Percentiles rank a stretch among this genome's conserved stretches.
phyloP scores from a whole-genome alignment of 345 rosid species.

The Clausena lansium region DNA sequence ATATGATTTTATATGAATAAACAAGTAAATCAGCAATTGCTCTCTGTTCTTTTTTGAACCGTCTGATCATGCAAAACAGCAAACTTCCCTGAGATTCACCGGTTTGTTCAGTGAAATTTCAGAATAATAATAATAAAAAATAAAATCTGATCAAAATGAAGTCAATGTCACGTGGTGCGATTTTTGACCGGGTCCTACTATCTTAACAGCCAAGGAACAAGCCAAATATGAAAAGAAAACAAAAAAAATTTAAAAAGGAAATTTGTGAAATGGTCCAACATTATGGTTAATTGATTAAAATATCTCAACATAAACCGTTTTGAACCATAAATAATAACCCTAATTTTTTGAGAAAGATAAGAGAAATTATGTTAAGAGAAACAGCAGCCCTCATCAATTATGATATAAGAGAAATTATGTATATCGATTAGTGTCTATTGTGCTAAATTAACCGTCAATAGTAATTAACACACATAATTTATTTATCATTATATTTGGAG shows the following conservation, averaged over 20 bases:
- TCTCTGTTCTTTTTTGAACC: background rate
- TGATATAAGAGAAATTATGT: too few relatives aligned
- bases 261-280: background rate
- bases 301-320: background rate
- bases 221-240: background rate
- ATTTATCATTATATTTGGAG: too few relatives aligned
- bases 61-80: background rate
- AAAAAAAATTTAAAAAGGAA: background rate
- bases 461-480: too few relatives aligned
- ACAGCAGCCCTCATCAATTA: background rate
- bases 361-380: background rate
- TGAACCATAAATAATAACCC: background rate
- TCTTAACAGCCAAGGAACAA: slow-evolving; percentile 18
- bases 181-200: slow-evolving; percentile 23
- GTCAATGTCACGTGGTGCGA: slow-evolving; percentile 11
- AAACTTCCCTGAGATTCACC: background rate
- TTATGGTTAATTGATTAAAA: background rate
- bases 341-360: too few relatives aligned
- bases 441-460: too few relatives aligned
- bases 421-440: too few relatives aligned
- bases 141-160: background rate
- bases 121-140: background rate
- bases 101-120: background rate
- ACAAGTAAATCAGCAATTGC: background rate
- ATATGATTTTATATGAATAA: background rate